Percentiles rank a stretch among this genome's conserved stretches.
Conservation (phyloP, 345 rosid genomes). For the Eucalyptus camaldulensis region DNA sequence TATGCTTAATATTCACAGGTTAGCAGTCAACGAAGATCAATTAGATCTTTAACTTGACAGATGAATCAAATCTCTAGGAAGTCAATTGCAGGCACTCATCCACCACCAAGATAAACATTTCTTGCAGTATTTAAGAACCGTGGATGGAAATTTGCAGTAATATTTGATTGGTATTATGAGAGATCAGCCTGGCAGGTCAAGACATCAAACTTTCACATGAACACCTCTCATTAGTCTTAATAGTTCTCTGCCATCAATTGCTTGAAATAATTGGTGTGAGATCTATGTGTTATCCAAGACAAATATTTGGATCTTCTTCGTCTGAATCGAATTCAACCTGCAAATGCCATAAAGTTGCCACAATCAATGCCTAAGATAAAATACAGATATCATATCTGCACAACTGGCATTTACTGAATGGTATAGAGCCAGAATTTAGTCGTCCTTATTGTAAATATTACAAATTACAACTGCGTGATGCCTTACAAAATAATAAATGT, state of each 20-base stretch:
- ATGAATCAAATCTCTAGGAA: background rate
- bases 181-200: background rate
- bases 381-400: background rate
- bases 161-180: background rate
- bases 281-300: background rate
- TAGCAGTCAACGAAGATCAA: background rate
- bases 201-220: background rate
- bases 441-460: background rate
- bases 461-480: background rate
- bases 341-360: background rate
- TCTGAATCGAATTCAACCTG: slow-evolving; percentile 40
- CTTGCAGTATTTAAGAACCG: background rate
- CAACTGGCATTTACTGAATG: background rate
- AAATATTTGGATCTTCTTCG: slow-evolving; percentile 34
- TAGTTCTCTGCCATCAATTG: background rate
- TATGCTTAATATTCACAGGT: background rate
- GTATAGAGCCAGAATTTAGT: background rate
- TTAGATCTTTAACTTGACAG: background rate
- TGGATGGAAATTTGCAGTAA: background rate
- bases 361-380: background rate
- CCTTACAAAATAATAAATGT: background rate
- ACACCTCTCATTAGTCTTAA: background rate
- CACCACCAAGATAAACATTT: background rate
- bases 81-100: background rate
- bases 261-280: background rate